Percentiles rank a stretch among this genome's conserved stretches.
phyloP scores from a whole-genome alignment of 2,329 filamentous ascomycete species.

The Chalara sp. region DNA sequence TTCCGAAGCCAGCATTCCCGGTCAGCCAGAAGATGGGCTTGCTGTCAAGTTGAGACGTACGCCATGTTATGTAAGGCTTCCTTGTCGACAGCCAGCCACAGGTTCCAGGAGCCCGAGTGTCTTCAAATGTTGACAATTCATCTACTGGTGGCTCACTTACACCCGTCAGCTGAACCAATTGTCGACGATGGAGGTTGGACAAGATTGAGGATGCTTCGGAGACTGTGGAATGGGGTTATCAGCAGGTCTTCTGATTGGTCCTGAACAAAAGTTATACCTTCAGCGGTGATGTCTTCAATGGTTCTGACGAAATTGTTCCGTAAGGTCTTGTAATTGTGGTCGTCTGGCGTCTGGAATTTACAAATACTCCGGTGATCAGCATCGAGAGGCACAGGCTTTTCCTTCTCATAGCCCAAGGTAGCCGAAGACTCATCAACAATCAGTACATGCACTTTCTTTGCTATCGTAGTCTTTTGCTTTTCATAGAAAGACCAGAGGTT shows the following conservation, averaged over 20 bases:
- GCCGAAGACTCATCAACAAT: constrained; percentile 25
- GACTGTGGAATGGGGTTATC: neutral
- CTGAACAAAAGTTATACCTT: neutral
- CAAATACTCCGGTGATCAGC: constrained; percentile 28
- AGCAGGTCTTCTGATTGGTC: neutral
- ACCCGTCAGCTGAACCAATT: constrained; percentile 10
- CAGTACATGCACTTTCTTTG: constrained; percentile 1
- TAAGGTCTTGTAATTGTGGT: constrained; percentile 13
- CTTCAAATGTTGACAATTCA: constrained; percentile 19
- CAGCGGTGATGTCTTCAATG: neutral
- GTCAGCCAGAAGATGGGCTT: constrained; percentile 21
- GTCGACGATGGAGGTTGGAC: neutral
- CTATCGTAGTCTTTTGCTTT: constrained; percentile 19
- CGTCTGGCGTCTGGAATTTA: constrained; percentile 19
- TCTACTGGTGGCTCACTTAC: constrained; percentile 19
- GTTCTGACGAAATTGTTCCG: constrained; percentile 5
- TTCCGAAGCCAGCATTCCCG: constrained; percentile 22
- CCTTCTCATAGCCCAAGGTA: constrained; percentile 23
- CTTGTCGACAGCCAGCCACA: constrained; percentile 27
- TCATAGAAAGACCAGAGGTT: constrained; percentile 32
- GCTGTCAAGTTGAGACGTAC: constrained; percentile 16
- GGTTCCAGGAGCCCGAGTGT: constrained; percentile 17
- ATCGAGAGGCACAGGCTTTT: constrained; percentile 18
- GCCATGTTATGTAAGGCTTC: constrained; percentile 23
- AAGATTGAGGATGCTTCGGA: neutral